A percentile compares a stretch with the other conserved stretches of the same genome.
Evolutionary conservation across 306 rosid species (phyloP).

Genomic region (Inga leiocalycina): DNA sequence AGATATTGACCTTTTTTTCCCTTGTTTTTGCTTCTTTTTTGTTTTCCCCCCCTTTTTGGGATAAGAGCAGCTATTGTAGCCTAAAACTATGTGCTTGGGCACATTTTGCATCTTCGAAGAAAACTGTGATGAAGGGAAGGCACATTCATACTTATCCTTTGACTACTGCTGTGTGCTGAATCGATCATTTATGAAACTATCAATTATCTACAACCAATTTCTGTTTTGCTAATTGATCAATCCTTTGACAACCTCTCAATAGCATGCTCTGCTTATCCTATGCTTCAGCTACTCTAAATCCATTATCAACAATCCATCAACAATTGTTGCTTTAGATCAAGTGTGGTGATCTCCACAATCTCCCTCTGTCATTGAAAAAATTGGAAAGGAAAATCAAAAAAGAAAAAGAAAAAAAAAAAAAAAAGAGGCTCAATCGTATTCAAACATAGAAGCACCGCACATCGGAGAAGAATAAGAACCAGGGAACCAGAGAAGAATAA

Average conservation of each 20-base stretch:
- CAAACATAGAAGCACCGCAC: no score
- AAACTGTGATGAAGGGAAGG: neutral
- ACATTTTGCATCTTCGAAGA: neutral
- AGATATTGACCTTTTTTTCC: neutral
- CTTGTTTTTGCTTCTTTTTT: neutral
- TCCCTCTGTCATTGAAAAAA: no score
- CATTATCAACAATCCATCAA: no score
- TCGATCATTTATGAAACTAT: neutral
- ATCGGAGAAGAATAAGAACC: no score
- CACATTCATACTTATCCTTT: conserved; percentile 20
- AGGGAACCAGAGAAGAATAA: no score
- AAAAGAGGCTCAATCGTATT: no score
- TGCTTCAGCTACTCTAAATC: no score
- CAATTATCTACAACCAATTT: neutral
- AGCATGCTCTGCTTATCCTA: no score
- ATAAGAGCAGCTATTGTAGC: neutral
- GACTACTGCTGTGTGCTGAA: neutral
- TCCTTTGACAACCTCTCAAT: conserved; percentile 49
- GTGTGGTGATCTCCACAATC: no score
- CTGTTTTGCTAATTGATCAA: conserved; percentile 24
- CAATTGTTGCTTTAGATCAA: no score
- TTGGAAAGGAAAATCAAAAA: no score
- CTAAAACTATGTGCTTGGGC: neutral
- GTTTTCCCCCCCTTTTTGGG: neutral
- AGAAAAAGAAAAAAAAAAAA: no score